These are phyloP conservation scores for Microbotryum violaceum DNA, from an alignment of 1,284 basidiomycete species.

Conservation along the genomic window DNA sequence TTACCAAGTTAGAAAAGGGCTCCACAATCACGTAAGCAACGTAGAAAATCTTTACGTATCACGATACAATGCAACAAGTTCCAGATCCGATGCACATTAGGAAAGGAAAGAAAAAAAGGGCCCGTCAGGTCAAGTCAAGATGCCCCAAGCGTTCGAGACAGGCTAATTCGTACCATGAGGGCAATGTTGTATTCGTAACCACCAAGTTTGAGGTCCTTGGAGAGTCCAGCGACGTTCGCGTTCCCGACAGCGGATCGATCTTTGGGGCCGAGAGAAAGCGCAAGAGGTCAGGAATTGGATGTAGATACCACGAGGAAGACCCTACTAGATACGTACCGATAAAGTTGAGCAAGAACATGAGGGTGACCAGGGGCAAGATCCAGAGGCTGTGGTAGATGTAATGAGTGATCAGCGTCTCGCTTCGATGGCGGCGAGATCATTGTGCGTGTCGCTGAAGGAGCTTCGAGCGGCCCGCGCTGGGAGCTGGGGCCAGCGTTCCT, in stretches of 20 bases:
- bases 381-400: background rate
- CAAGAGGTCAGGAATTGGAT: background rate
- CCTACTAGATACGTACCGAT: slow-evolving; percentile 8
- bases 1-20: slow-evolving; percentile 34
- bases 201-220: slow-evolving; percentile 18
- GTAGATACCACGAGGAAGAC: background rate
- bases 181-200: slow-evolving; percentile 23
- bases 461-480: background rate
- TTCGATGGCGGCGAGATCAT: no score
- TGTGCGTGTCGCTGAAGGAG: slow-evolving; percentile 1
- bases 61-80: no score
- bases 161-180: slow-evolving; percentile 6
- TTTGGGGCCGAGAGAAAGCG: background rate
- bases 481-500: background rate
- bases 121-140: no score
- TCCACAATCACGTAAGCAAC: slow-evolving; percentile 32
- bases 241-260: slow-evolving; percentile 29
- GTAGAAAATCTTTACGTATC: slow-evolving; percentile 15
- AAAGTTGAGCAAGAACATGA: slow-evolving; percentile 28
- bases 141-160: no score
- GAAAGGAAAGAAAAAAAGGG: no score
- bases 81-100: no score
- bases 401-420: background rate
- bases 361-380: slow-evolving; percentile 6
- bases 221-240: slow-evolving; percentile 28